These are phyloP conservation scores for Fusarium chaquense DNA, from an alignment of 2,329 filamentous ascomycete genomes.

Conservation along the genomic window DNA sequence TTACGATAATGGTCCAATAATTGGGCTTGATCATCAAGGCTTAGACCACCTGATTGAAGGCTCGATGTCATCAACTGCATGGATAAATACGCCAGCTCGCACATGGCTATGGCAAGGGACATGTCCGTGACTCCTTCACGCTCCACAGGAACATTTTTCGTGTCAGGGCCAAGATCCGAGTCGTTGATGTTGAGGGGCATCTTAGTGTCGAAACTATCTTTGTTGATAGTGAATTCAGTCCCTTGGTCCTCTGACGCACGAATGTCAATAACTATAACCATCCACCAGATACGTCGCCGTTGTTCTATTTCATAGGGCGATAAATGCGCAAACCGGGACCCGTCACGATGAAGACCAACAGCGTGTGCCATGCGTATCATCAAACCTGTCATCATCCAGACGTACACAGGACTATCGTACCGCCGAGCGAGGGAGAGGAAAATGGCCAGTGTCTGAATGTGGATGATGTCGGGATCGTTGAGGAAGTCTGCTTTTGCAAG, in stretches of 20 bases:
- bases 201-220: conserved; percentile 63
- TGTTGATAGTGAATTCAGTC: conserved; percentile 61
- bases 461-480: conserved; percentile 67
- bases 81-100: conserved; percentile 52
- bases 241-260: conserved; percentile 71
- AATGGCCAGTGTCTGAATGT: conserved; percentile 71
- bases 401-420: conserved; percentile 64
- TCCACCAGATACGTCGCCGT: conserved; percentile 72
- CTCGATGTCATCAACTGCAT: conserved; percentile 54
- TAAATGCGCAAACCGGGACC: conserved; percentile 62
- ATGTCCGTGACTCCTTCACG: conserved; percentile 67
- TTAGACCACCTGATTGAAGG: conserved; percentile 44
- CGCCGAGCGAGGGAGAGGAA: conserved; percentile 67
- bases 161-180: conserved; percentile 61
- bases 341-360: conserved; percentile 70
- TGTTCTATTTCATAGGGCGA: conserved; percentile 72
- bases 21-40: conserved; percentile 56
- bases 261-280: conserved; percentile 69
- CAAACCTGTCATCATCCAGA: conserved; percentile 74
- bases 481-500: conserved; percentile 72
- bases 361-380: conserved; percentile 68
- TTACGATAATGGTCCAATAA: conserved; percentile 61
- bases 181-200: conserved; percentile 71
- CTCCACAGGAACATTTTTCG: conserved; percentile 59
- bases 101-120: conserved; percentile 56